Evolutionary conservation across 202 grass and related monocot genomes (phyloP).

Genomic region (Schoenoplectus tabernaemontani): DNA sequence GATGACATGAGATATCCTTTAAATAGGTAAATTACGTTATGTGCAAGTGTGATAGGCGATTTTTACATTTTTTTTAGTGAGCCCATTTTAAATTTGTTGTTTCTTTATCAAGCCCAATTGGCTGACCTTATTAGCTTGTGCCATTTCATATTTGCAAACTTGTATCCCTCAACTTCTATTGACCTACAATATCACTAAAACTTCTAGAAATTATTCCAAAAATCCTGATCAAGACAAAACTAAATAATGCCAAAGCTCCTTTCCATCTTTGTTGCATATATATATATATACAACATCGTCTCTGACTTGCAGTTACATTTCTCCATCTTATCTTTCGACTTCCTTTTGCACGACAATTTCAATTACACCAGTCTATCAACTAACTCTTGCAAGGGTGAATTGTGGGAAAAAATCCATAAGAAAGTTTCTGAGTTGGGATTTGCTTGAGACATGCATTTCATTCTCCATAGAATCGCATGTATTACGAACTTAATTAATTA

Average conservation of each 20-base stretch:
- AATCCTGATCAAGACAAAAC: too few relatives aligned
- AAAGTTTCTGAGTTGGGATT: too few relatives aligned
- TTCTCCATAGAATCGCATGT: too few relatives aligned
- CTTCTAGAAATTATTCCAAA: constrained; percentile 9
- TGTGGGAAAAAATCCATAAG: background rate
- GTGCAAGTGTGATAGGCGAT: background rate
- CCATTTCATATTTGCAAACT: background rate
- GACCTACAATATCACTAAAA: background rate
- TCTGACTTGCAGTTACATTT: constrained; percentile 4
- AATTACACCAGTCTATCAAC: background rate
- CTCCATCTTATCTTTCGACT: constrained; percentile 8
- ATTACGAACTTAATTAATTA: too few relatives aligned
- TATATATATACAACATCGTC: background rate
- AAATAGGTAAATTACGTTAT: too few relatives aligned
- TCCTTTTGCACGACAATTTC: background rate
- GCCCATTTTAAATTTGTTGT: background rate
- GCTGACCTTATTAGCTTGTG: background rate
- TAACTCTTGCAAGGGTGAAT: background rate
- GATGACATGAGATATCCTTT: background rate
- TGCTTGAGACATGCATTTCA: too few relatives aligned
- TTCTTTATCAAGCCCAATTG: background rate
- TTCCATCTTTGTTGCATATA: background rate
- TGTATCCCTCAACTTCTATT: background rate
- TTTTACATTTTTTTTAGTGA: background rate
- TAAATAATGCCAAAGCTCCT: background rate